phyloP scores from a whole-genome alignment of 2,329 filamentous ascomycete species.

The Dactylella cylindrospora region DNA sequence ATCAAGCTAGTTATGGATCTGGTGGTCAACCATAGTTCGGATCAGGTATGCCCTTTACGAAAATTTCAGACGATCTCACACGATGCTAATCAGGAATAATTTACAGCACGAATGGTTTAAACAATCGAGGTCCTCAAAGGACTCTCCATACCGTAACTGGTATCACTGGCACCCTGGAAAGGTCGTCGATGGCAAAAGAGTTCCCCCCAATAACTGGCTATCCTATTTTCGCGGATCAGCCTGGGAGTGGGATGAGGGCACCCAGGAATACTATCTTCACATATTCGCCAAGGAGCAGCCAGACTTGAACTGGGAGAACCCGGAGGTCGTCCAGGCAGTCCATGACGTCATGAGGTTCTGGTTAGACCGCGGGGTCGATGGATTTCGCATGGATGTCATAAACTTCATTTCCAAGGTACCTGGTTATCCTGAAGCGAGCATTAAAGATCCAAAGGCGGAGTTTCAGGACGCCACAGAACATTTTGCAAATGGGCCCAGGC shows the following conservation, averaged over 20 bases:
- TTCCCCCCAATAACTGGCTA: slow-evolving; percentile 56
- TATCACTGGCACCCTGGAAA: slow-evolving; percentile 60
- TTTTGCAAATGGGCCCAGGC: slow-evolving; percentile 68
- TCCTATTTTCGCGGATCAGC: slow-evolving; percentile 55
- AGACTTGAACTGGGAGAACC: slow-evolving; percentile 82
- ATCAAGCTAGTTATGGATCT: slow-evolving; percentile 74
- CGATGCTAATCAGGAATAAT: neutral
- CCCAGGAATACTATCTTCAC: slow-evolving; percentile 59
- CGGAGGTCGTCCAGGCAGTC: slow-evolving; percentile 66
- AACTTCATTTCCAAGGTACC: slow-evolving; percentile 70
- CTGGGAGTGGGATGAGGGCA: slow-evolving; percentile 58
- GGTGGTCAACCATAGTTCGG: slow-evolving; percentile 75
- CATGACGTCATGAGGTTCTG: slow-evolving; percentile 77
- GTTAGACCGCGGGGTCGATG: slow-evolving; percentile 71
- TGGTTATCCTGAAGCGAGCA: slow-evolving; percentile 61
- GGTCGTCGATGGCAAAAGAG: slow-evolving; percentile 51
- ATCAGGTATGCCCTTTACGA: slow-evolving; percentile 53
- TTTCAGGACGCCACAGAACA: slow-evolving; percentile 59
- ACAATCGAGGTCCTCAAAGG: slow-evolving; percentile 58
- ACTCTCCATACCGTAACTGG: slow-evolving; percentile 60
- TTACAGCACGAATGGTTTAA: slow-evolving; percentile 60
- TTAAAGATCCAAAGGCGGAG: slow-evolving; percentile 55
- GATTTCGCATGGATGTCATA: slow-evolving; percentile 74
- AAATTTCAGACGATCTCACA: neutral
- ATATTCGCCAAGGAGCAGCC: slow-evolving; percentile 76